Evolutionary conservation across 345 rosid genomes (phyloP).

Genomic region (Eucalyptus guilfoylei): DNA sequence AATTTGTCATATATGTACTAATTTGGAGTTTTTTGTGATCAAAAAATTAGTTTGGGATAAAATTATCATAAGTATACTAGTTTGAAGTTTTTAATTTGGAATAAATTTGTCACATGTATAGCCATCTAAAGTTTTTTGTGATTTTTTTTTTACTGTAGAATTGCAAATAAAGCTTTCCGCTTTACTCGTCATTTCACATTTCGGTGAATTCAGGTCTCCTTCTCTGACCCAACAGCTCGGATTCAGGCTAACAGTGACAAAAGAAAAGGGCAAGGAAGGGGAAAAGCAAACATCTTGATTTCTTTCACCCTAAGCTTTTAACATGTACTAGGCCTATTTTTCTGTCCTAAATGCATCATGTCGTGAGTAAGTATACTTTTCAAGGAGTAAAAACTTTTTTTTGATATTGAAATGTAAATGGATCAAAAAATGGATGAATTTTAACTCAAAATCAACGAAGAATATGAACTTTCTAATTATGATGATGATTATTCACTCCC

Average conservation of each 20-base stretch:
- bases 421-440: background rate
- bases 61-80: too few relatives aligned
- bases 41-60: too few relatives aligned
- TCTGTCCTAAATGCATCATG: background rate
- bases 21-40: too few relatives aligned
- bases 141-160: background rate
- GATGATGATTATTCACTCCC: background rate
- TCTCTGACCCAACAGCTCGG: background rate
- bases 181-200: background rate
- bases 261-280: background rate
- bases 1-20: too few relatives aligned
- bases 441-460: background rate
- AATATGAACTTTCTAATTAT: background rate
- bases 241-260: background rate
- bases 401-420: background rate
- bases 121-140: background rate
- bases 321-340: background rate
- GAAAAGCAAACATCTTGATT: background rate
- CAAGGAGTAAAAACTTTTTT: background rate
- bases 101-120: too few relatives aligned
- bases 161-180: background rate
- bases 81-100: too few relatives aligned
- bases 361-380: background rate
- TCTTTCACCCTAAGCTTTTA: background rate
- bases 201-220: background rate